Evolutionary conservation across 805 yeast genomes (phyloP).

Genomic region (Citeromyces matritensis): DNA sequence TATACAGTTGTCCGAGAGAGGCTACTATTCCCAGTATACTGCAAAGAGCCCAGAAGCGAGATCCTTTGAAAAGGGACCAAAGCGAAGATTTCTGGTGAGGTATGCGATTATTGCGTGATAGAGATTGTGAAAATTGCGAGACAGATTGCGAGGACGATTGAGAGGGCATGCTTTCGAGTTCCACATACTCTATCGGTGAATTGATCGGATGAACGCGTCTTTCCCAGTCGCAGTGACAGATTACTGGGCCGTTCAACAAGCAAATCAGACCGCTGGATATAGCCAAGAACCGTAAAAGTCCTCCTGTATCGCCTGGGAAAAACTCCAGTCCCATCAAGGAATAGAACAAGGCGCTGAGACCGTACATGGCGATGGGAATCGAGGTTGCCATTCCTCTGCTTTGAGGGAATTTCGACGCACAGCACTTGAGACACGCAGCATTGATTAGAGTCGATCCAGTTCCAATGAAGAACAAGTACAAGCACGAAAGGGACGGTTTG

Average conservation of each 20-base stretch:
- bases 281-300: conserved; percentile 39
- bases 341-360: conserved; percentile 54
- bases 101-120: too few relatives aligned
- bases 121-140: too few relatives aligned
- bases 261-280: conserved; percentile 42
- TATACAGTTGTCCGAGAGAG: conserved; percentile 64
- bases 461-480: conserved; percentile 33
- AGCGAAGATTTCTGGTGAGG: not conserved
- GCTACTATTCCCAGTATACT: conserved; percentile 36
- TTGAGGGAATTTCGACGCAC: conserved; percentile 58
- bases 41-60: conserved; percentile 35
- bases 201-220: too few relatives aligned
- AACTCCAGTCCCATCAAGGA: conserved; percentile 38
- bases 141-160: too few relatives aligned
- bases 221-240: conserved; percentile 1
- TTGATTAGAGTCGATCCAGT: conserved; percentile 51
- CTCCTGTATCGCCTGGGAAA: conserved; percentile 36
- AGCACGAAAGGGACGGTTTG: conserved; percentile 27
- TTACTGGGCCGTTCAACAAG: too few relatives aligned
- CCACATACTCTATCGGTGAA: too few relatives aligned
- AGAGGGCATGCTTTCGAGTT: too few relatives aligned
- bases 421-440: conserved; percentile 41
- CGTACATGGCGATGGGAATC: conserved; percentile 53
- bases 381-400: conserved; percentile 62
- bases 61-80: conserved; percentile 9